A percentile compares a stretch with the other conserved stretches of the same genome.
Evolutionary conservation across 495 filamentous ascomycete genomes (phyloP).

Genomic region (Neohortaea acidophila): DNA sequence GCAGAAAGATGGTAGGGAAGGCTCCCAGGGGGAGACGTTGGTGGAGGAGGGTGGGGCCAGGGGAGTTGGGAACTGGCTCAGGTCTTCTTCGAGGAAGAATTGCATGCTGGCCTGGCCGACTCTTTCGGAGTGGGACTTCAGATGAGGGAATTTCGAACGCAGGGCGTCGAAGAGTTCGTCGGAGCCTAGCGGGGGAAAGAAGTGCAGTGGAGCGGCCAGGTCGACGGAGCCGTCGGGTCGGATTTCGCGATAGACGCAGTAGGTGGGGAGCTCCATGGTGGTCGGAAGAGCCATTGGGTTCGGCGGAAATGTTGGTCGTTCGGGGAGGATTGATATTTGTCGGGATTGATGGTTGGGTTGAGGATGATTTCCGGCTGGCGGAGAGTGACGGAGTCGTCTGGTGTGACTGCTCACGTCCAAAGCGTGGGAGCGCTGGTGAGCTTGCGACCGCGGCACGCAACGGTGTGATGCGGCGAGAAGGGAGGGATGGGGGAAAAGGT

Average conservation of each 20-base stretch:
- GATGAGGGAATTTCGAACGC: constrained; percentile 11
- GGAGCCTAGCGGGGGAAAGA: constrained; percentile 18
- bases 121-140: constrained; percentile 16
- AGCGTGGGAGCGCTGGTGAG: too few relatives aligned
- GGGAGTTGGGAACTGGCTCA: constrained; percentile 1
- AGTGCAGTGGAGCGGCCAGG: constrained; percentile 11
- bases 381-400: too few relatives aligned
- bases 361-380: too few relatives aligned
- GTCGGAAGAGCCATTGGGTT: constrained; percentile 2
- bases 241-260: constrained; percentile 13
- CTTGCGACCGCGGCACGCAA: too few relatives aligned
- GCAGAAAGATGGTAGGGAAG: constrained; percentile 14
- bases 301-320: too few relatives aligned
- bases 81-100: constrained; percentile 17
- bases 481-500: too few relatives aligned
- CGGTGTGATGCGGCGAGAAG: too few relatives aligned
- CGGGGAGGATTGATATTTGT: too few relatives aligned
- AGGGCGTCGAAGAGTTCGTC: constrained; percentile 23
- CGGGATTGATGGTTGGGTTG: too few relatives aligned
- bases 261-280: constrained; percentile 4
- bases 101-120: constrained; percentile 19
- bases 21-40: constrained; percentile 3
- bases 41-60: not conserved
- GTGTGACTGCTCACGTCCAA: too few relatives aligned
- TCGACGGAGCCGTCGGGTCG: constrained; percentile 10